phyloP scores from a whole-genome alignment of 352 stramenopile genomes.

The Pythium vanterpoolii region DNA sequence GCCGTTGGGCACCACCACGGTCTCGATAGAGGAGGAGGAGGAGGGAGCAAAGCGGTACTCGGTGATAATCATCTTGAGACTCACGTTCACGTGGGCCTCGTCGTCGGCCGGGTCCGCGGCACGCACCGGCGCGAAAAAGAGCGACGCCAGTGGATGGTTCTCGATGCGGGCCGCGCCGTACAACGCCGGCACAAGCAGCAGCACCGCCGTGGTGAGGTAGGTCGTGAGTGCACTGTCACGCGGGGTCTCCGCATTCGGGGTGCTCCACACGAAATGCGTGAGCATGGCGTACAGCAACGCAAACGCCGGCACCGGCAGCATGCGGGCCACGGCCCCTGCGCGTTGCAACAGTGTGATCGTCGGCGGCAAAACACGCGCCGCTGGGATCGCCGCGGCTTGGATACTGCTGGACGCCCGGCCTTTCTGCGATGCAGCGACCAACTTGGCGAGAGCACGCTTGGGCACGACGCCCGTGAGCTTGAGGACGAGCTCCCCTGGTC shows the following conservation, averaged over 20 bases:
- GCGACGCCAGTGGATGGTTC: conserved; percentile 66
- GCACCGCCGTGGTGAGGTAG: conserved; percentile 52
- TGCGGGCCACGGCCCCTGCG: conserved; percentile 18
- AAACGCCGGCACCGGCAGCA: conserved; percentile 62
- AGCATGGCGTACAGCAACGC: conserved; percentile 68
- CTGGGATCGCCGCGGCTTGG: conserved; percentile 9
- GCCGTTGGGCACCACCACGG: too few species aligned
- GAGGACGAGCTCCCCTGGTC: conserved; percentile 54
- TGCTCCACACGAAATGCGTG: conserved; percentile 55
- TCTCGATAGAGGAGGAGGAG: background rate
- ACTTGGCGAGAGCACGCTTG: conserved; percentile 37
- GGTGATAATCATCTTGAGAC: conserved; percentile 70
- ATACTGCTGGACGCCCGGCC: conserved; percentile 13
- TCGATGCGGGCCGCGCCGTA: conserved; percentile 71
- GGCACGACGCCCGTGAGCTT: conserved; percentile 55
- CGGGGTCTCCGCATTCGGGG: conserved; percentile 20
- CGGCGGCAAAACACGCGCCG: background rate
- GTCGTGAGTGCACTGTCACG: conserved; percentile 43
- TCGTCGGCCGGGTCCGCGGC: conserved; percentile 15
- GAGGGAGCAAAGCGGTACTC: conserved; percentile 59
- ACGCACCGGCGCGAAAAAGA: conserved; percentile 43
- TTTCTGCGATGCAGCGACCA: conserved; percentile 20
- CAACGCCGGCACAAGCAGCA: conserved; percentile 59
- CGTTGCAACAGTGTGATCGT: conserved; percentile 9
- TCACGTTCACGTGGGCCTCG: conserved; percentile 15